Base-by-base conservation (phyloP, 768 basidiomycete genomes). In the Boletus tomentosulus region DNA sequence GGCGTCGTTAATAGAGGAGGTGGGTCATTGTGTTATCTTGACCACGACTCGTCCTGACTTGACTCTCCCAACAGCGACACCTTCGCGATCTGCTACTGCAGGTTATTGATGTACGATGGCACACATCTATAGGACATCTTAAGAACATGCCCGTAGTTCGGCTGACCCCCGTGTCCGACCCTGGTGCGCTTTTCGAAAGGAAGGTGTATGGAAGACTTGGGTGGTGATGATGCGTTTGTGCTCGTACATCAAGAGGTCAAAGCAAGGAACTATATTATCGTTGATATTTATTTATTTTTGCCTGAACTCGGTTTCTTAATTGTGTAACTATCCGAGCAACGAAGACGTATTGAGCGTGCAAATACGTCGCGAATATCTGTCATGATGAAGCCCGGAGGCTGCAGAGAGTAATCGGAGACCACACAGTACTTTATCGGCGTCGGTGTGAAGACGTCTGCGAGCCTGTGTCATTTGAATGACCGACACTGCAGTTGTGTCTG, bases 131-230 rank as follows among this genome's bases (percentile, higher is more conserved):
- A 24, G 19, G 30, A 13, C 41, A 39, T 34, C 53, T 47, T 22
- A 51, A 34, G 16, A 27, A 44, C 41, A 11, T 24, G 31, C 22
- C 27, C 31, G 8, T 50, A 53, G 6, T 19, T n/a, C 1, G n/a
- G 4, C 12, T 15, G 2, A 30, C 7, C n/a, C n/a, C n/a, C n/a
- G n/a, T n/a, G n/a, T n/a, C n/a, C n/a, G n/a, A n/a, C n/a, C n/a
- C n/a, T n/a, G n/a, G n/a, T n/a, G n/a, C n/a, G n/a, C n/a, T n/a
- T n/a, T n/a, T 56, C 19, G 0, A 0, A 1, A 51, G 53, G 6
- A 28, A 3, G 0, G 63, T 57, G 3, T 63, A 64, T 44, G 57
- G 57, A 46, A 8, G 31, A 16, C 47, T 62, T 15, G 38, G 27
- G 5, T 54, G 37, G 51, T 47, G 6, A 55, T 49, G 22, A 22